Conservation (phyloP, 768 basidiomycete genomes). For the Phanerodontia chrysosporium region DNA sequence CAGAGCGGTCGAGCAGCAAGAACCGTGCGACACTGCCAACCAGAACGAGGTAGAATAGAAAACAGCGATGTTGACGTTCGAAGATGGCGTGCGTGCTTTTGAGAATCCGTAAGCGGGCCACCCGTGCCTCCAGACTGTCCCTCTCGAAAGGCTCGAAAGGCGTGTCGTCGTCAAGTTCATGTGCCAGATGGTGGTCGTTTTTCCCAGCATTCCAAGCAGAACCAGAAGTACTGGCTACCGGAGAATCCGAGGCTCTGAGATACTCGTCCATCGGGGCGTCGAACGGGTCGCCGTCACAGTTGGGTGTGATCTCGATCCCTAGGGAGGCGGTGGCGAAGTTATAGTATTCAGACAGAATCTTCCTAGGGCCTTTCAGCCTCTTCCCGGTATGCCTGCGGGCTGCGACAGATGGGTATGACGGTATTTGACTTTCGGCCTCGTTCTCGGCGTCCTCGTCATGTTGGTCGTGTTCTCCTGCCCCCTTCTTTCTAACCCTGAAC, state of each 20-base stretch:
- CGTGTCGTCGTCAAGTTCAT: background rate
- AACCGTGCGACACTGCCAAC: constrained; percentile 24
- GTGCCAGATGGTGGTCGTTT: background rate
- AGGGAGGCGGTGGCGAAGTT: background rate
- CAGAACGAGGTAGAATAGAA: constrained; percentile 28
- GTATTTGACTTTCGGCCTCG: background rate
- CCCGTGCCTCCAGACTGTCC: background rate
- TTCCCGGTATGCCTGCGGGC: background rate
- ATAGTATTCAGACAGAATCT: background rate
- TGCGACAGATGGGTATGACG: background rate
- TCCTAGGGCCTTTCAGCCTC: background rate
- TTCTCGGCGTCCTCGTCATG: background rate
- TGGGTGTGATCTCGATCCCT: background rate
- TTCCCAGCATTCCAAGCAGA: background rate
- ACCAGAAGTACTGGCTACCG: background rate
- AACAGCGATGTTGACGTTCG: background rate
- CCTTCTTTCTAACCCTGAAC: background rate
- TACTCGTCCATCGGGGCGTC: background rate
- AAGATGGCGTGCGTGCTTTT: background rate
- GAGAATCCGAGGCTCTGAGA: background rate
- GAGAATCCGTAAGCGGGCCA: background rate
- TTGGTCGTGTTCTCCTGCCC: too few species aligned
- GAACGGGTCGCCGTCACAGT: background rate
- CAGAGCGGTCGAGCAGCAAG: constrained; percentile 33
- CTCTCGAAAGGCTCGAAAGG: too few species aligned